phyloP scores from a whole-genome alignment of 257 asterid genomes.

The Verbena officinalis region DNA sequence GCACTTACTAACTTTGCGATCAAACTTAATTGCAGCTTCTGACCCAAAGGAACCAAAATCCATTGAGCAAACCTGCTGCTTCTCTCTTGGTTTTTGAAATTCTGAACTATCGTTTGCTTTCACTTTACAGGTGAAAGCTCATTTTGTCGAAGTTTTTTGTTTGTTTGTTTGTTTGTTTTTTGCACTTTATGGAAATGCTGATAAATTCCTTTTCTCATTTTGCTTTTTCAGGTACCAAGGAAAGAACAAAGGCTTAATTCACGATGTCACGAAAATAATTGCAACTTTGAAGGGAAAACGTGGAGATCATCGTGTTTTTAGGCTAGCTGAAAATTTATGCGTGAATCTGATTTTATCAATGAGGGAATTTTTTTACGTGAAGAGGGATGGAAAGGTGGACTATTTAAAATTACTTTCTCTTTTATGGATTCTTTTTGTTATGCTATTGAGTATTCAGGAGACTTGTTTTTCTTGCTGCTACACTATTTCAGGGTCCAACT shows the following conservation, averaged over 20 bases:
- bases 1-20: conserved; percentile 29
- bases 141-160: conserved; percentile 14
- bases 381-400: conserved; percentile 94
- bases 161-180: no score
- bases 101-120: conserved; percentile 91
- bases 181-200: conserved; percentile 19
- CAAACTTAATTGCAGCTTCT: conserved; percentile 63
- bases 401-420: conserved; percentile 27
- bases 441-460: conserved; percentile 29
- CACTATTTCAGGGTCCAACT: conserved; percentile 81
- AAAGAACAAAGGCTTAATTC: conserved; percentile 88
- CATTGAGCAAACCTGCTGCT: conserved; percentile 81
- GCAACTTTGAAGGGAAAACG: conserved; percentile 87
- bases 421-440: conserved; percentile 32
- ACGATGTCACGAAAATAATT: conserved; percentile 88
- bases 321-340: conserved; percentile 96
- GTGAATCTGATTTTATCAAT: conserved; percentile 88
- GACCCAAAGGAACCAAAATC: conserved; percentile 77
- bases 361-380: conserved; percentile 86
- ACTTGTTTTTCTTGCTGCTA: conserved; percentile 27
- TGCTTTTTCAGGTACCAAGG: conserved; percentile 83
- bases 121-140: conserved; percentile 75
- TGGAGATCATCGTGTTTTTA: conserved; percentile 93
- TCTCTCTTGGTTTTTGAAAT: conserved; percentile 86
- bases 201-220: background rate